Evolutionary conservation across 2,329 filamentous ascomycete genomes (phyloP), one percentile per base, ranked within the genome.

Genomic region (Xylaria arbuscula): DNA sequence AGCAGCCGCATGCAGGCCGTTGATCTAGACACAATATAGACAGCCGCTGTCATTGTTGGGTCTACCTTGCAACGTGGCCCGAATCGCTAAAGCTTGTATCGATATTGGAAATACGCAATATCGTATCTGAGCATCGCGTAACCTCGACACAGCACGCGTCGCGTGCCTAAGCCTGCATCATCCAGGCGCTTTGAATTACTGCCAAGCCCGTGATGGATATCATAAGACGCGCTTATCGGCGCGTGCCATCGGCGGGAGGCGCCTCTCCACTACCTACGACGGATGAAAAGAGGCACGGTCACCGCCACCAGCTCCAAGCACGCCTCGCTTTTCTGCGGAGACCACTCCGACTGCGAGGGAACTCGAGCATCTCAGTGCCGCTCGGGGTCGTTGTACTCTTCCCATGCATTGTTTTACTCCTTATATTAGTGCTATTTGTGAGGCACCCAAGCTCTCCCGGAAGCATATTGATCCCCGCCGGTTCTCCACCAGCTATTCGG

Each of bases 321-420:
- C 84, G 86, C 62, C 84, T 97, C 76, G 91, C 92, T 70, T 97
- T 98, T 81, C 93, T 98, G 80, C 87, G 90, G 75, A 89, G 93
- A 78, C 93, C 95, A 60, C 88, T 99, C 84, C 90, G 94, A 75
- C 84, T 99, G 83, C 92, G 90, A 82, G 93, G 93, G 76, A 97
- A 97, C 81, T 98, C 94, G 64, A 92, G 91, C 77, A 89, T 98
- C 80, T 97, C 95, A 60, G 91, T 98, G 78, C 96, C 96, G 32
- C 85, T 99, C 61, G 95, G 95, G 74, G 90, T 98, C 78, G 93
- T 98, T 75, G 87, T 99, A 73, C 84, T 98, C 74, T 98, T 98
- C 79, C 96, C 96, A 72, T 89, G 92, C 79, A 91, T 98, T 79
- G 93, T 98, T 76, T 88, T 98, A 82, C 87, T 97, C 76, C 87